These are phyloP conservation scores for Myrmaecium sp. DNA, from an alignment of 2,329 filamentous ascomycete genomes.

Conservation along the genomic window DNA sequence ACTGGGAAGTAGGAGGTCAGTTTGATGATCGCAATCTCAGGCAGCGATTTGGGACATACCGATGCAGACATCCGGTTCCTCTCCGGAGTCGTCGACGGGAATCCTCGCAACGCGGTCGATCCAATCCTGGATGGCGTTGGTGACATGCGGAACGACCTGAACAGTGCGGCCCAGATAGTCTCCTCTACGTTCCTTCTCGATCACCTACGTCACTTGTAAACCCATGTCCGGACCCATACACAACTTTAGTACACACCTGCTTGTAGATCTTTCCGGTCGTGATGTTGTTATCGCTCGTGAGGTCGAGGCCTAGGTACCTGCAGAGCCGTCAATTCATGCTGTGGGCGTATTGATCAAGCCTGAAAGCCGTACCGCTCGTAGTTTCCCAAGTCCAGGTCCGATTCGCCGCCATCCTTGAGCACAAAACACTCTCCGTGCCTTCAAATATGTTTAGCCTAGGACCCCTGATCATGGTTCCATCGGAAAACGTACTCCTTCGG, in stretches of 20 bases:
- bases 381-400: conserved; percentile 59
- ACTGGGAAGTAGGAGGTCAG: no score
- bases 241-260: no score
- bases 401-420: conserved; percentile 64
- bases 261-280: conserved; percentile 95
- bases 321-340: no score
- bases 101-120: conserved; percentile 72
- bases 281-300: conserved; percentile 84
- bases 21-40: conserved; percentile 22
- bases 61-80: conserved; percentile 83
- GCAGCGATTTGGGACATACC: conserved; percentile 49
- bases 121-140: conserved; percentile 83
- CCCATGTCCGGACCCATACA: no score
- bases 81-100: conserved; percentile 69
- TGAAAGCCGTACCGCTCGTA: conserved; percentile 70
- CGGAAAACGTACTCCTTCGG: conserved; percentile 37
- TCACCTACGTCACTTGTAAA: no score
- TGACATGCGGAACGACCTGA: conserved; percentile 85
- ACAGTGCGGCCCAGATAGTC: conserved; percentile 82
- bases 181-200: conserved; percentile 52
- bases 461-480: conserved; percentile 1
- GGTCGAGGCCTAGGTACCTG: conserved; percentile 63
- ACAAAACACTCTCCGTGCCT: conserved; percentile 86
- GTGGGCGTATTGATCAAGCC: no score
- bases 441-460: conserved; percentile 3